Percentiles rank a stretch among this genome's conserved stretches.
Conservation (phyloP, 2,329 filamentous ascomycete genomes). For the Pyricularia pennisetigena region DNA sequence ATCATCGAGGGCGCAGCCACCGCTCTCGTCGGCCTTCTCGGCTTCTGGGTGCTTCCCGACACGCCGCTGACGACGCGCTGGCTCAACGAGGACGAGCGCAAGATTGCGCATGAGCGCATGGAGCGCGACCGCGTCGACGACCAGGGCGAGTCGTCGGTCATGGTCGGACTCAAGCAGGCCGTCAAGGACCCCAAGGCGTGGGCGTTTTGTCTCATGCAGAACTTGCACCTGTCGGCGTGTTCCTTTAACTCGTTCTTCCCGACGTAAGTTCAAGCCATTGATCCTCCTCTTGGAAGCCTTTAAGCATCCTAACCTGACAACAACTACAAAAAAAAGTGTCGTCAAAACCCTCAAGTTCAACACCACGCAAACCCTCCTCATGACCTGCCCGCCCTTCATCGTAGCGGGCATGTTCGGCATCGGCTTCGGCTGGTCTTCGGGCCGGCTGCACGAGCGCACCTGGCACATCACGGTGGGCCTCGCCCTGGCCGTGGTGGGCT, state of each 20-base stretch:
- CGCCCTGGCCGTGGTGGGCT: constrained; percentile 1
- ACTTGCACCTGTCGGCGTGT: constrained; percentile 12
- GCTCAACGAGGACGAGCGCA: constrained; percentile 15
- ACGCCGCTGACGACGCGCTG: constrained; percentile 14
- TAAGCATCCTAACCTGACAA: constrained; percentile 5
- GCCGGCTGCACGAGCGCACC: constrained; percentile 1
- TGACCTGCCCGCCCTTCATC: constrained; percentile 35
- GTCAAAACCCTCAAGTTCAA: constrained; percentile 22
- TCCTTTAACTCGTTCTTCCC: constrained; percentile 15
- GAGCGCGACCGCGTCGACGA: constrained; percentile 21
- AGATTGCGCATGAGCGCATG: constrained; percentile 15
- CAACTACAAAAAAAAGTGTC: constrained; percentile 9
- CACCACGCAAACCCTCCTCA: constrained; percentile 29
- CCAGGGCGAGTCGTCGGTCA: constrained; percentile 5
- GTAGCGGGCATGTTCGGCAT: constrained; percentile 21
- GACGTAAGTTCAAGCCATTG: constrained; percentile 16
- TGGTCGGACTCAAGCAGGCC: constrained; percentile 14
- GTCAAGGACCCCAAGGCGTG: constrained; percentile 15
- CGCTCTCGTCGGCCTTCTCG: constrained; percentile 16
- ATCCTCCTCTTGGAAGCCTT: constrained; percentile 5
- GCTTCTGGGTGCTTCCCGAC: constrained; percentile 14
- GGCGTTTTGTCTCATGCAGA: constrained; percentile 11
- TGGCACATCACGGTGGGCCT: constrained; percentile 2
- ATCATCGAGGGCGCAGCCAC: constrained; percentile 24
- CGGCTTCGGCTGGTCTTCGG: constrained; percentile 4